phyloP scores from a whole-genome alignment of 495 filamentous ascomycete species.

The Durotheca rogersii region DNA sequence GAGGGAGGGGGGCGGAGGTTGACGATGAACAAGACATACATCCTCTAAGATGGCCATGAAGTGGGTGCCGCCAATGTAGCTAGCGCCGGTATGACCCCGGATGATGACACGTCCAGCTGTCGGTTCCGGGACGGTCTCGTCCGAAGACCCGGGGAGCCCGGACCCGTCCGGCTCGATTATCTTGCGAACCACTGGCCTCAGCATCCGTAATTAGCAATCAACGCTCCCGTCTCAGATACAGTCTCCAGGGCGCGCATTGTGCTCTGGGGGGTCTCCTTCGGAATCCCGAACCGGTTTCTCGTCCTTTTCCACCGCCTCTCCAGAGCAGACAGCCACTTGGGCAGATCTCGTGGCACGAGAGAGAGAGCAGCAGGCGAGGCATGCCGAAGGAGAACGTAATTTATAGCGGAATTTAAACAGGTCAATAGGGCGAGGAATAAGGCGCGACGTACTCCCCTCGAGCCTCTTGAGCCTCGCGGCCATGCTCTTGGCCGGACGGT shows the following conservation, averaged over 20 bases:
- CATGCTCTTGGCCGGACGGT: constrained; percentile 44
- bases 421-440: not conserved
- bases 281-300: not conserved
- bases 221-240: not conserved
- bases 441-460: constrained; percentile 40
- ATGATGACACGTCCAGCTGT: constrained; percentile 36
- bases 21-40: too few relatives aligned
- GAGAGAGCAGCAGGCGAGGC: not conserved
- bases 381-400: too few relatives aligned
- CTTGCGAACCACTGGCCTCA: constrained; percentile 47
- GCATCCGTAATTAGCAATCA: not conserved
- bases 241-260: not conserved
- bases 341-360: too few relatives aligned
- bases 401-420: too few relatives aligned
- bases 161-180: constrained; percentile 44
- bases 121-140: constrained; percentile 15
- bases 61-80: constrained; percentile 55
- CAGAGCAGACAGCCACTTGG: too few relatives aligned
- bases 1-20: not conserved
- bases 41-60: constrained; percentile 59
- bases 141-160: constrained; percentile 24
- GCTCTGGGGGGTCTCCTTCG: not conserved
- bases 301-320: too few relatives aligned
- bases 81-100: constrained; percentile 37
- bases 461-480: constrained; percentile 53